Base-by-base conservation (phyloP, 2,329 filamentous ascomycete genomes). In the Diaporthe vexans region DNA sequence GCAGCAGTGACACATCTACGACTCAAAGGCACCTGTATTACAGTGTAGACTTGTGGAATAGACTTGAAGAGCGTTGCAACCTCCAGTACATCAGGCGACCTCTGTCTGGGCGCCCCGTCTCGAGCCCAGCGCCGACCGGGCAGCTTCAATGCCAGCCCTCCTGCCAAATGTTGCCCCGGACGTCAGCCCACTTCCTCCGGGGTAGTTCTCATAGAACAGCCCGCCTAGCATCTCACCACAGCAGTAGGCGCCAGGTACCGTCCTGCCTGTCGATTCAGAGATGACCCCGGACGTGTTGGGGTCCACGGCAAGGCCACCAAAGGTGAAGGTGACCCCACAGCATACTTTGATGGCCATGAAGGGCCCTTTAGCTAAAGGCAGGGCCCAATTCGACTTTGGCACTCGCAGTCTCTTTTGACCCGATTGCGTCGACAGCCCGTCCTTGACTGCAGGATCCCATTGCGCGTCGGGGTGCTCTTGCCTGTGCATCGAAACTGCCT, bases 301-400 rank as follows among this genome's bases (percentile, higher is more conserved):
- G 65, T 90, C 85, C 2, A 91, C 87, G 7, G 86, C 85, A 9
- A 93, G 81, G 0, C 92, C 91, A 1, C 91, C 92, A 82, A 93
- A 94, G 0, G 91, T 93, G 77, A 93, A 94, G 0, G 91, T 93
- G 21, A 94, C 87, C 1, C 92, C 92, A 59, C 90, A 91, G 5
- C 88, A 89, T 3, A 93, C 91, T 76, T 90, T 89, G 59, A 93
- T 88, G 0, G 91, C 91, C 33, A 91, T 81, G 77, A 91, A 93
- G 0, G 91, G 91, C 0, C 84, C 83, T 76, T 88, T 80, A 51
- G 87, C 85, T 10, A 94, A 77, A 0, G 91, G 87, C 8, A 91
- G 77, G 0, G 91, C 91, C 92, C 91, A 93, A 76, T 94, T 93
- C 0, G 90, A 88, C 82, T 94, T 94, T 0, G 87, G 83, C 11